Percentiles rank a stretch among this genome's conserved stretches.
These are phyloP conservation scores for Tricholoma saponaceum DNA, from an alignment of 768 basidiomycete genomes.

Conservation along the genomic window DNA sequence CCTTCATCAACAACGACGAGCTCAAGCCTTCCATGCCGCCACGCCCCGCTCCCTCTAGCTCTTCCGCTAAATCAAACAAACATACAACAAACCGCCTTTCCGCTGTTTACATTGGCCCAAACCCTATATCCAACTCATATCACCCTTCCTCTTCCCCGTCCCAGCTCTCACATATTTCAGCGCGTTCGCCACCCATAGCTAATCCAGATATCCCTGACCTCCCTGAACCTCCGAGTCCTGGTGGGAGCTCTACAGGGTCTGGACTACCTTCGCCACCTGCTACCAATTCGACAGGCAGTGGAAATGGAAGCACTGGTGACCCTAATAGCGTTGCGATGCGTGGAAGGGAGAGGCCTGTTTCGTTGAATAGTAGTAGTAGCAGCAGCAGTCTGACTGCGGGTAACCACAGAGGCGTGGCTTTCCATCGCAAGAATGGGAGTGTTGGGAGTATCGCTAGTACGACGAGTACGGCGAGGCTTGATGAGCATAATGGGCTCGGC, in stretches of 20 bases:
- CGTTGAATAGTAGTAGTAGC: slow-evolving; percentile 26
- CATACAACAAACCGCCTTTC: slow-evolving; percentile 33
- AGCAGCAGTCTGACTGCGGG: slow-evolving; percentile 22
- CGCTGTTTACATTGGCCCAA: slow-evolving; percentile 39
- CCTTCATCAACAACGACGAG: slow-evolving; percentile 5
- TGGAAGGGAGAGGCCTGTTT: slow-evolving; percentile 20
- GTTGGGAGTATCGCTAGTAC: slow-evolving; percentile 6
- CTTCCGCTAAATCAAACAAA: slow-evolving; percentile 18
- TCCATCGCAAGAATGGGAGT: slow-evolving; percentile 22
- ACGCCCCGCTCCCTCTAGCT: slow-evolving; percentile 17
- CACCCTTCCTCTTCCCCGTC: neutral
- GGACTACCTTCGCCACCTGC: slow-evolving; percentile 83
- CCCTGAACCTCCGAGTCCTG: slow-evolving; percentile 68
- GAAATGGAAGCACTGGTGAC: slow-evolving; percentile 73
- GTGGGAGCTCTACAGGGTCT: slow-evolving; percentile 46
- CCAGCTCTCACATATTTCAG: too few species aligned
- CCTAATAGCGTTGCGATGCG: slow-evolving; percentile 39
- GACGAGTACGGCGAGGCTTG: neutral
- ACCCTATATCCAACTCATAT: slow-evolving; percentile 2
- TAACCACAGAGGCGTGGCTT: neutral
- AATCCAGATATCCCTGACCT: slow-evolving; percentile 52
- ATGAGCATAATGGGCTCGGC: too few species aligned
- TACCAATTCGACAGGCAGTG: slow-evolving; percentile 82
- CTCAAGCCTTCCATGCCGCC: slow-evolving; percentile 30
- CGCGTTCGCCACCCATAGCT: slow-evolving; percentile 7